Evolutionary conservation across 176 grass and related monocot genomes (phyloP).

Genomic region (Alloteropsis semialata): DNA sequence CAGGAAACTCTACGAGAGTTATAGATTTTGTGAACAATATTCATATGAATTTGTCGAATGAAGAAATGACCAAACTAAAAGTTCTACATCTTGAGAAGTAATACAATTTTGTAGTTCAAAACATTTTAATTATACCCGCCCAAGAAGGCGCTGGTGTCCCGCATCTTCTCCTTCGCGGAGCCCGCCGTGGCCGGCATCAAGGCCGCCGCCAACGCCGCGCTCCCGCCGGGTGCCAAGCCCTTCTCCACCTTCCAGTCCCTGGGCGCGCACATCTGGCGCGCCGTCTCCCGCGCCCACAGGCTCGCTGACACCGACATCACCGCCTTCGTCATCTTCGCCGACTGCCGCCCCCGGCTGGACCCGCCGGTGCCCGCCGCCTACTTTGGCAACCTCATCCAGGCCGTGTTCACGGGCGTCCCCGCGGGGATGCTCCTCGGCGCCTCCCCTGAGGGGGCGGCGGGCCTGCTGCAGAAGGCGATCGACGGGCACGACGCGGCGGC

Average conservation of each 20-base stretch:
- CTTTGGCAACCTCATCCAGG: slow-evolving; percentile 99
- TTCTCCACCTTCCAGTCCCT: slow-evolving; percentile 96
- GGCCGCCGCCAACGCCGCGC: slow-evolving; percentile 61
- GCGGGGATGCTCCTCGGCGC: slow-evolving; percentile 69
- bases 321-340: slow-evolving; percentile 82
- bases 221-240: slow-evolving; percentile 51
- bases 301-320: slow-evolving; percentile 85
- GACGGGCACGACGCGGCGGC: slow-evolving; percentile 70
- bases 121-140: too few species aligned
- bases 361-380: slow-evolving; percentile 66
- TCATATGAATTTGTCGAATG: too few species aligned
- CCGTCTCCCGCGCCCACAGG: slow-evolving; percentile 66
- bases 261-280: slow-evolving; percentile 79
- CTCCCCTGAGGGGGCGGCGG: slow-evolving; percentile 44
- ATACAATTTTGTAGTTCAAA: too few species aligned
- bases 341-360: slow-evolving; percentile 76
- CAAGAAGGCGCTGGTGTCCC: slow-evolving; percentile 55
- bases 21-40: too few species aligned
- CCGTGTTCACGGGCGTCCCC: slow-evolving; percentile 83
- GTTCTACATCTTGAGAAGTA: too few species aligned
- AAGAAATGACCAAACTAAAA: too few species aligned
- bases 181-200: slow-evolving; percentile 59
- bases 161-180: slow-evolving; percentile 79
- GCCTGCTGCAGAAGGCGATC: slow-evolving; percentile 77
- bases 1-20: too few species aligned